phyloP scores from a whole-genome alignment of 768 basidiomycete genomes.

The Naganishia vishniacii region DNA sequence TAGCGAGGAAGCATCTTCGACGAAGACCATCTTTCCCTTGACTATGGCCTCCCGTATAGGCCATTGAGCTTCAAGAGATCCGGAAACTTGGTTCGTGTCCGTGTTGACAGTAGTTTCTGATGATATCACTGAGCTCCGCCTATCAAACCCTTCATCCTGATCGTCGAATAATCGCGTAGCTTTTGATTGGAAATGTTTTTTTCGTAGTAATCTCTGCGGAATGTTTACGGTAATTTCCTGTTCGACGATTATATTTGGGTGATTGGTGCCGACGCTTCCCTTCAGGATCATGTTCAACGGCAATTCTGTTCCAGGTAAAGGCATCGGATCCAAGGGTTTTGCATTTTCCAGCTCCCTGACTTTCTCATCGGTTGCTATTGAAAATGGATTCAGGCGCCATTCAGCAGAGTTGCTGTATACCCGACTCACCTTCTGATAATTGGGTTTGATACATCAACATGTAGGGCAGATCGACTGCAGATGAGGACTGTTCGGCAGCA shows the following conservation, averaged over 20 bases:
- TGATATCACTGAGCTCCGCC: neutral
- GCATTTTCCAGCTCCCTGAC: slow-evolving; percentile 12
- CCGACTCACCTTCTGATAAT: neutral
- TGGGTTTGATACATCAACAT: slow-evolving; percentile 17
- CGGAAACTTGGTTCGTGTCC: neutral
- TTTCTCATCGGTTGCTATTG: slow-evolving; percentile 7
- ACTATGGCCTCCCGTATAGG: slow-evolving; percentile 40
- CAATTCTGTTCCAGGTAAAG: slow-evolving; percentile 5
- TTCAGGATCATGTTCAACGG: slow-evolving; percentile 9
- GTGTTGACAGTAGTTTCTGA: slow-evolving; percentile 3
- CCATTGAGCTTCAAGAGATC: slow-evolving; percentile 35
- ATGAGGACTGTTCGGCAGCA: neutral
- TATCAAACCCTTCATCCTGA: neutral
- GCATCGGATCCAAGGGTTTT: slow-evolving; percentile 16
- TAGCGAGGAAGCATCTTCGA: slow-evolving; percentile 38
- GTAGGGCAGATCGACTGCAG: slow-evolving; percentile 15
- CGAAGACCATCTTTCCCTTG: slow-evolving; percentile 38
- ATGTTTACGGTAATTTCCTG: slow-evolving; percentile 15
- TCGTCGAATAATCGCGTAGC: slow-evolving; percentile 5
- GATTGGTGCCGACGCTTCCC: slow-evolving; percentile 2
- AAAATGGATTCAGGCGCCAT: too few species aligned
- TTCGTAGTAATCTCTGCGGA: slow-evolving; percentile 5
- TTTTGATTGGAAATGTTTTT: slow-evolving; percentile 16
- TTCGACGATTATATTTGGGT: neutral
- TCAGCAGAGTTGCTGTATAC: neutral